phyloP scores from a whole-genome alignment of 805 yeast species.

The Saturnispora besseyi region DNA sequence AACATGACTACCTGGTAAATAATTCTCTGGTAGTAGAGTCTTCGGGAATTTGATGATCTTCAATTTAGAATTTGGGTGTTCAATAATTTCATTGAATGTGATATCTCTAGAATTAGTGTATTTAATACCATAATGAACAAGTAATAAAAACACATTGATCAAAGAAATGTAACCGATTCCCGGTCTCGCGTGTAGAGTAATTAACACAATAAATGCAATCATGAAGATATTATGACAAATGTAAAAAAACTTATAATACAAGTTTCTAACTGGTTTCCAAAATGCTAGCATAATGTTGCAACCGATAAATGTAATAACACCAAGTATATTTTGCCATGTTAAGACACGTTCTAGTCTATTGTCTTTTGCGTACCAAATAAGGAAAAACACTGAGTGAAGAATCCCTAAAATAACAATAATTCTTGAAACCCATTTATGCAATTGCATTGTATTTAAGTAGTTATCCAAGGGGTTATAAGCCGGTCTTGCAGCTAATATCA shows the following conservation, averaged over 20 bases:
- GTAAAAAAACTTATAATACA: slow-evolving; percentile 46
- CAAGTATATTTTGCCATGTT: slow-evolving; percentile 39
- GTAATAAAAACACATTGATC: slow-evolving; percentile 25
- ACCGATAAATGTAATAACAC: slow-evolving; percentile 35
- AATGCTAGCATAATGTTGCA: slow-evolving; percentile 32
- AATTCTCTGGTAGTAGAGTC: slow-evolving; percentile 17
- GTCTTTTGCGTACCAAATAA: slow-evolving; percentile 36
- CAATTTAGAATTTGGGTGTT: slow-evolving; percentile 11
- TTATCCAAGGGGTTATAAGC: slow-evolving; percentile 36
- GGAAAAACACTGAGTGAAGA: slow-evolving; percentile 46
- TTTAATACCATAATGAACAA: slow-evolving; percentile 31
- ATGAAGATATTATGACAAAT: slow-evolving; percentile 45
- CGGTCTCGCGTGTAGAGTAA: slow-evolving; percentile 63
- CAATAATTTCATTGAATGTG: slow-evolving; percentile 15
- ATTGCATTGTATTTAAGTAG: slow-evolving; percentile 44
- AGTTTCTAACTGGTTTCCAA: slow-evolving; percentile 39
- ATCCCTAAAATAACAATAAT: slow-evolving; percentile 37
- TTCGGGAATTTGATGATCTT: slow-evolving; percentile 13
- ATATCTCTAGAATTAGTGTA: slow-evolving; percentile 18
- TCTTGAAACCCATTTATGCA: slow-evolving; percentile 71
- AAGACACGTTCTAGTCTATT: slow-evolving; percentile 30
- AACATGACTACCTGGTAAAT: slow-evolving; percentile 49
- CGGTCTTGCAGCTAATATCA: slow-evolving; percentile 50
- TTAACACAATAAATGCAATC: slow-evolving; percentile 35
- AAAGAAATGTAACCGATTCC: slow-evolving; percentile 37